Conservation (phyloP, 2,329 filamentous ascomycete species). For the Colletotrichum sp. region DNA sequence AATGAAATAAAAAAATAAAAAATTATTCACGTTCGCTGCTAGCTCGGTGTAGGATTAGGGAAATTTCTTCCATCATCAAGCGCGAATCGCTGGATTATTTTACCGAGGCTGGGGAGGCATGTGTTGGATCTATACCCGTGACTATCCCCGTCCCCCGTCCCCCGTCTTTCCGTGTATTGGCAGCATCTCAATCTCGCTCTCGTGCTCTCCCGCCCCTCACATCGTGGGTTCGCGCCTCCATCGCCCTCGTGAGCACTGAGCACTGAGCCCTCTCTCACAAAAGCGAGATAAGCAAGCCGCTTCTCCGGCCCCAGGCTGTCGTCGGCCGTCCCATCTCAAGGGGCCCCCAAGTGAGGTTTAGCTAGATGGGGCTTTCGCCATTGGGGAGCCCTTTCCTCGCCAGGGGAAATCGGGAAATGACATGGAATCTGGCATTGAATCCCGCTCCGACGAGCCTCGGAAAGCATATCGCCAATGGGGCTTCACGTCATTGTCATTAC, state of each 20-base stretch:
- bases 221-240: background rate
- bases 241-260: background rate
- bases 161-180: background rate
- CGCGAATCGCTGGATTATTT: background rate
- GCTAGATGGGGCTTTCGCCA: background rate
- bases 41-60: background rate
- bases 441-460: background rate
- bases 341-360: background rate
- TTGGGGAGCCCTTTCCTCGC: background rate
- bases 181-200: background rate
- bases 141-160: background rate
- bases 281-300: background rate
- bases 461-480: background rate
- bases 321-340: background rate
- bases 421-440: background rate
- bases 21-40: background rate
- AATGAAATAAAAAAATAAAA: background rate
- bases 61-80: background rate
- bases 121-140: background rate
- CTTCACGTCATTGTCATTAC: conserved; percentile 8
- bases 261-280: background rate
- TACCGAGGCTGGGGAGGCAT: conserved; percentile 3
- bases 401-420: background rate
- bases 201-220: background rate
- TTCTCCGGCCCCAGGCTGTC: background rate